Conservation (phyloP, 1,139 yeast genomes). For the Sugiyamaella pinicola region DNA sequence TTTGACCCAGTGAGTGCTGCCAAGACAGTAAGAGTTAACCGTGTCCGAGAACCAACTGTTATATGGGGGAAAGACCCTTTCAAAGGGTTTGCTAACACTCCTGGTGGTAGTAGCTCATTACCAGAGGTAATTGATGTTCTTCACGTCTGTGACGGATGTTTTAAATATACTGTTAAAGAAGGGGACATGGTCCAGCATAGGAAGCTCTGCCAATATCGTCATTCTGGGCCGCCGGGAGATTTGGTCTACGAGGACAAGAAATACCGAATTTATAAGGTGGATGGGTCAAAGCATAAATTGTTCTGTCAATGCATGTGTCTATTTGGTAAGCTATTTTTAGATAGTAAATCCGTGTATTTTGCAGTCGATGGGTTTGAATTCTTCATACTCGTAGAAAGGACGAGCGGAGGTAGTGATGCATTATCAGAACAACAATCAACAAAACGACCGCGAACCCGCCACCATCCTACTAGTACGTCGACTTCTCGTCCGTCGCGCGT, state of each 20-base stretch:
- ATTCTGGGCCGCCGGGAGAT: conserved; percentile 58
- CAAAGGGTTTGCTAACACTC: conserved; percentile 6
- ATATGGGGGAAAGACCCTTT: conserved; percentile 22
- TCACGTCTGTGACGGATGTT: conserved; percentile 78
- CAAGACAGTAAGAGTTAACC: conserved; percentile 22
- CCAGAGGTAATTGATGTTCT: conserved; percentile 50
- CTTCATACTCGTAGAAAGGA: conserved; percentile 52
- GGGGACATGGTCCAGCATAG: conserved; percentile 38
- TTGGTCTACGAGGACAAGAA: conserved; percentile 65
- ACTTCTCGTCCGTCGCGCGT: conserved; percentile 21
- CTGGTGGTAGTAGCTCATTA: conserved; percentile 35
- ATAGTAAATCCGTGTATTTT: conserved; percentile 85
- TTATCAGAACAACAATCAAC: not conserved
- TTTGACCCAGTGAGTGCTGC: conserved; percentile 43
- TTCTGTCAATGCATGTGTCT: conserved; percentile 82
- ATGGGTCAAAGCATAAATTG: conserved; percentile 61
- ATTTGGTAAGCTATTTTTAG: conserved; percentile 86
- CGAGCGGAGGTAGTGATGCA: not conserved
- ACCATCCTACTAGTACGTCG: no score
- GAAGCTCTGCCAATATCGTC: conserved; percentile 49
- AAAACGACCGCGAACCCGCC: not conserved
- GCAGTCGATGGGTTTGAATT: conserved; percentile 78
- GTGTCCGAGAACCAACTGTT: conserved; percentile 21
- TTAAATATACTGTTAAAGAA: conserved; percentile 65
- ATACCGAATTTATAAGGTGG: conserved; percentile 61